These are phyloP conservation scores for Laguncularia racemosa DNA, from an alignment of 345 rosid species.

Conservation along the genomic window DNA sequence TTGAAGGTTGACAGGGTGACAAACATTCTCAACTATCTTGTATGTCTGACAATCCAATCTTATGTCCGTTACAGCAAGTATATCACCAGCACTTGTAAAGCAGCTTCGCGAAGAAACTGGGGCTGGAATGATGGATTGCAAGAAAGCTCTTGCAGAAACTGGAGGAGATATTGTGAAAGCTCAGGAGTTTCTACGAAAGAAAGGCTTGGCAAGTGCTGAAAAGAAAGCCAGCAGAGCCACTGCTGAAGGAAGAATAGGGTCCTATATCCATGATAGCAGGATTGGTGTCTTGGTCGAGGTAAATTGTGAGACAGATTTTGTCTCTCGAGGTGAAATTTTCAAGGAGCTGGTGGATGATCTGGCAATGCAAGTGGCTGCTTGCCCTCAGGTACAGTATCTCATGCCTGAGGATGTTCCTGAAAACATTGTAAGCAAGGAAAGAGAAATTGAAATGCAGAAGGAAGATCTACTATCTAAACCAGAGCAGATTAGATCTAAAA, in stretches of 20 bases:
- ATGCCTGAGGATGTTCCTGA: slow-evolving; percentile 76
- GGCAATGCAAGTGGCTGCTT: slow-evolving; percentile 97
- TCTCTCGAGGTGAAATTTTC: slow-evolving; percentile 89
- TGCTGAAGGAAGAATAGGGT: slow-evolving; percentile 91
- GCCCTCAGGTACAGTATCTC: slow-evolving; percentile 85
- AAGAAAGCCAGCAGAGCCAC: slow-evolving; percentile 88
- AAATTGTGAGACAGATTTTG: slow-evolving; percentile 95
- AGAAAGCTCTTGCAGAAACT: slow-evolving; percentile 72
- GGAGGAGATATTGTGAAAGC: slow-evolving; percentile 85
- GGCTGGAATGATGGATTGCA: slow-evolving; percentile 99
- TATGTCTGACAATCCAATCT: background rate
- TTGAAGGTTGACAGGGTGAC: no score
- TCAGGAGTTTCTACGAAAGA: slow-evolving; percentile 86
- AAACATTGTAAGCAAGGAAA: slow-evolving; percentile 75
- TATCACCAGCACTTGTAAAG: slow-evolving; percentile 86
- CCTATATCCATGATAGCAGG: slow-evolving; percentile 93
- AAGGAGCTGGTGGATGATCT: slow-evolving; percentile 89
- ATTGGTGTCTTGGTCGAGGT: slow-evolving; percentile 91
- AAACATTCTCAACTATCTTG: background rate
- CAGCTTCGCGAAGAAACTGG: slow-evolving; percentile 97
- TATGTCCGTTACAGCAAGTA: slow-evolving; percentile 26
- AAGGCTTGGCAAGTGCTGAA: slow-evolving; percentile 91
- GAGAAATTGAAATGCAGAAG: slow-evolving; percentile 89
- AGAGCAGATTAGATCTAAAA: slow-evolving; percentile 78
- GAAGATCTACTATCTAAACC: slow-evolving; percentile 92